phyloP scores from a whole-genome alignment of 2,329 filamentous ascomycete species.

The Cladosporium sphaerospermum region DNA sequence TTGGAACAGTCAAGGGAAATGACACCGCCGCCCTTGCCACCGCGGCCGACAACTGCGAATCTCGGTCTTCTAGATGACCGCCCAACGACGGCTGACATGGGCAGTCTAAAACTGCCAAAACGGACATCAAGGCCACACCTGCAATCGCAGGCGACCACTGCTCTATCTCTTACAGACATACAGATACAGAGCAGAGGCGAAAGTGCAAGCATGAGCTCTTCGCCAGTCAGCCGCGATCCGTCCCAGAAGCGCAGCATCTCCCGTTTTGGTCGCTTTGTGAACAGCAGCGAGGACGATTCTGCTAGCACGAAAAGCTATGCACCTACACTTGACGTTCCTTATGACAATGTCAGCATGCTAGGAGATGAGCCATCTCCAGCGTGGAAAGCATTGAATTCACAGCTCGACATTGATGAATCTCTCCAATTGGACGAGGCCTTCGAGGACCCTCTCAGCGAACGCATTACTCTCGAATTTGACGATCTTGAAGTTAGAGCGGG shows the following conservation, averaged over 20 bases:
- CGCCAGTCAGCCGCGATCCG: slow-evolving; percentile 26
- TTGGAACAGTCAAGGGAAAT: slow-evolving; percentile 25
- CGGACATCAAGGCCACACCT: slow-evolving; percentile 35
- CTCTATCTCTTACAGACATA: slow-evolving; percentile 73
- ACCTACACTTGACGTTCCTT: slow-evolving; percentile 55
- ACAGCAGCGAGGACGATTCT: slow-evolving; percentile 53
- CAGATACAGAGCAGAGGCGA: slow-evolving; percentile 66
- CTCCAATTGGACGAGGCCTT: slow-evolving; percentile 51
- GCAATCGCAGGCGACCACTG: slow-evolving; percentile 69
- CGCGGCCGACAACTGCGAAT: slow-evolving; percentile 23
- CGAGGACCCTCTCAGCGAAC: slow-evolving; percentile 48
- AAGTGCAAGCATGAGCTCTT: slow-evolving; percentile 19
- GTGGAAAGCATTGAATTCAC: slow-evolving; percentile 61
- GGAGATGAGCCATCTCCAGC: slow-evolving; percentile 63
- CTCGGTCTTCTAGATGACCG: slow-evolving; percentile 26
- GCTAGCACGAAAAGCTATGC: slow-evolving; percentile 62
- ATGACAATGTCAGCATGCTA: slow-evolving; percentile 76
- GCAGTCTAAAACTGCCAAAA: slow-evolving; percentile 30
- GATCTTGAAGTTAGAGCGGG: slow-evolving; percentile 56
- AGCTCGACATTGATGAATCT: slow-evolving; percentile 50
- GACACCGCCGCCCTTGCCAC: slow-evolving; percentile 33
- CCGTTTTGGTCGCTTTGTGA: slow-evolving; percentile 37
- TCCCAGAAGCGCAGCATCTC: slow-evolving; percentile 36
- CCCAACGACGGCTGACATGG: slow-evolving; percentile 15
- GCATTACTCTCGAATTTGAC: slow-evolving; percentile 75